Evolutionary conservation across 2,329 filamentous ascomycete species (phyloP).

Genomic region (Alternaria triticimaculans): DNA sequence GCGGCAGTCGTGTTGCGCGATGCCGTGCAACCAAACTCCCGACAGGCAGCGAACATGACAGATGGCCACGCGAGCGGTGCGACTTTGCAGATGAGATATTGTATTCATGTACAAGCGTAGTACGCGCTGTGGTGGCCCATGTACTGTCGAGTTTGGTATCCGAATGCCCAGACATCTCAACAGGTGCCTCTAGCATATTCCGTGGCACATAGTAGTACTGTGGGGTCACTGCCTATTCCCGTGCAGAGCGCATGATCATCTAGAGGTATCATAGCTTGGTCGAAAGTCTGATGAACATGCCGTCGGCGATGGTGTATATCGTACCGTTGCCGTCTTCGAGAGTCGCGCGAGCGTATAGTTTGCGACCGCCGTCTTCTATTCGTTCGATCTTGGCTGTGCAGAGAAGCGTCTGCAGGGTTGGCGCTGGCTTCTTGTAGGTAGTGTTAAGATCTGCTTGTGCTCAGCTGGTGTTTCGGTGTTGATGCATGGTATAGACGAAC

Average conservation of each 20-base stretch:
- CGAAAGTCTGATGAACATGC: conserved; percentile 56
- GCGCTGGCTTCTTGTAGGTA: conserved; percentile 60
- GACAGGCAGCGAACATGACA: conserved; percentile 1
- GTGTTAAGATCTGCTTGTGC: conserved; percentile 58
- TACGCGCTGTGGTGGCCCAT: neutral
- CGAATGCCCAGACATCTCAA: neutral
- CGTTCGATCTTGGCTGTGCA: conserved; percentile 54
- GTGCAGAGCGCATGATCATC: neutral
- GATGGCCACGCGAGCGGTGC: conserved; percentile 8
- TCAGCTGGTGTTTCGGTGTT: conserved; percentile 14
- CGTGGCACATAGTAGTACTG: neutral
- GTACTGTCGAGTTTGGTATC: neutral
- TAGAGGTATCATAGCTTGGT: conserved; percentile 27
- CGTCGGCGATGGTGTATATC: conserved; percentile 60
- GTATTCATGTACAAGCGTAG: neutral
- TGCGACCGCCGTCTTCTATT: conserved; percentile 61
- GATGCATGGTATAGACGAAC: conserved; percentile 26
- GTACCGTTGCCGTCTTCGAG: conserved; percentile 59
- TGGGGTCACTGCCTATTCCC: neutral
- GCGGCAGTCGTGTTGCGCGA: neutral
- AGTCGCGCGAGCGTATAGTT: conserved; percentile 58
- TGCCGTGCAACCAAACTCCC: neutral
- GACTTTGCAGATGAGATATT: neutral
- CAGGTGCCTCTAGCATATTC: neutral
- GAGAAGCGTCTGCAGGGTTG: conserved; percentile 58